Percentiles rank a stretch among this genome's conserved stretches.
These are phyloP conservation scores for Bisporella sp. DNA, from an alignment of 2,329 filamentous ascomycete species.

Conservation along the genomic window DNA sequence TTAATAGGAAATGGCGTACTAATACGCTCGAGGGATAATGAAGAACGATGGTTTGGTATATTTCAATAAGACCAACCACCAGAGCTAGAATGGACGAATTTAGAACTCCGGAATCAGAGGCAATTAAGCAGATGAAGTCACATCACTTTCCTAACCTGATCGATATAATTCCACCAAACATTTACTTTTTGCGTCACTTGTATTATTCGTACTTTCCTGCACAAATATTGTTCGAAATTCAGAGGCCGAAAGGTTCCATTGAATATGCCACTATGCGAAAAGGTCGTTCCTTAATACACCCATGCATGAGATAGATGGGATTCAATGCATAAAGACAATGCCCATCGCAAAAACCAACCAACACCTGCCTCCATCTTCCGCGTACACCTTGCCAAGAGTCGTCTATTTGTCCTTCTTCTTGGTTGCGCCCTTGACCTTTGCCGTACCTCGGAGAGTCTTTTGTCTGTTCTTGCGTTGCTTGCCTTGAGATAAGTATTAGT, in stretches of 20 bases:
- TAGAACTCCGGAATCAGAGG: too few relatives aligned
- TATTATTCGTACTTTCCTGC: too few relatives aligned
- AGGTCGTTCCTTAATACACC: not conserved
- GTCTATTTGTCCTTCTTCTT: constrained; percentile 90
- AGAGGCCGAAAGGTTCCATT: not conserved
- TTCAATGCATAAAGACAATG: constrained; percentile 6
- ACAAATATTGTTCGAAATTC: too few relatives aligned
- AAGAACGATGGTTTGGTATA: too few relatives aligned
- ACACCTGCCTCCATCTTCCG: constrained; percentile 23
- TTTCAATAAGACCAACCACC: too few relatives aligned
- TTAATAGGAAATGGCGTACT: too few relatives aligned
- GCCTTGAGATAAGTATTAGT: constrained; percentile 48
- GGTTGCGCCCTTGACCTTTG: constrained; percentile 94
- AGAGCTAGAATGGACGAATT: too few relatives aligned
- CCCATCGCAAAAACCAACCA: constrained; percentile 21
- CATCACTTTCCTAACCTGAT: too few relatives aligned
- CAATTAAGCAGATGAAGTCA: too few relatives aligned
- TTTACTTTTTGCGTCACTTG: too few relatives aligned
- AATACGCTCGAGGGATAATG: too few relatives aligned
- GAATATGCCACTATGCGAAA: not conserved
- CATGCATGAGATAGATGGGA: not conserved
- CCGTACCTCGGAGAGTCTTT: constrained; percentile 97
- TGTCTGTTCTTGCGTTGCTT: constrained; percentile 99
- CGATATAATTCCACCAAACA: too few relatives aligned
- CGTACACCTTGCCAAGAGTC: constrained; percentile 23